Base-by-base conservation (phyloP, 345 rosid genomes). In the Acer saccharum region DNA sequence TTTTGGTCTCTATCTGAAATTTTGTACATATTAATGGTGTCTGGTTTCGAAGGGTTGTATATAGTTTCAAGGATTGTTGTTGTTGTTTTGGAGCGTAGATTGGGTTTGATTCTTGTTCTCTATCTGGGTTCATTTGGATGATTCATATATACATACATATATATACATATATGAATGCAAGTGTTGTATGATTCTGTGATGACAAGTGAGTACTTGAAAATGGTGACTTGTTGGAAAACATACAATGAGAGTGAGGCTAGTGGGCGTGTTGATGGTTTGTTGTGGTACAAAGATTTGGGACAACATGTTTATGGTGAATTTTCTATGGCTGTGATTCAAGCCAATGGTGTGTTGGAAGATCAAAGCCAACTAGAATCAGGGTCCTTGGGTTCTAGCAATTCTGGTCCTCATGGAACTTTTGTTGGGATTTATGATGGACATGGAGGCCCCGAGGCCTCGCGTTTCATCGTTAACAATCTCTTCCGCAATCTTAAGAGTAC, bases 361-460 rank as follows among this genome's bases (percentile, higher is more conserved):
- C 98, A 88, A 72, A 88, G 94, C 87, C 98, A 91, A 81, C 82
- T 95, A 43, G 98, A 95, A 86, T 93, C 95, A 75, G 98, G 97
- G n/a, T 86, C 89, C 1, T 69, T 92, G 79, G 81, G 83, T 72
- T 85, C 79, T 68, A 80, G 13, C 7, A 72, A 79, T 69, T 80
- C 86, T 0, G 84, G 88, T 71, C 86, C 92, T 72, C 87, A 71
- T 3, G 97, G 94, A 25, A 91, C 95, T 9, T 91, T 91, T 29
- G 76, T 91, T 48, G 96, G 98, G 4, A 86, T 94, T 1, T 89
- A 92, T 60, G 98, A 94, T 85, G 98, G 98, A 7, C 98, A 92
- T 81, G 97, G 88, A 70, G 98, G 98, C 57, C 84, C 87, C 21
- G 93, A 93, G 79, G 85, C 97, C 76, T 84, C 98, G n/a, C 81